A percentile compares a stretch with the other conserved stretches of the same genome.
Evolutionary conservation across 257 asterid genomes (phyloP).

Genomic region (Hygrophila difformis): DNA sequence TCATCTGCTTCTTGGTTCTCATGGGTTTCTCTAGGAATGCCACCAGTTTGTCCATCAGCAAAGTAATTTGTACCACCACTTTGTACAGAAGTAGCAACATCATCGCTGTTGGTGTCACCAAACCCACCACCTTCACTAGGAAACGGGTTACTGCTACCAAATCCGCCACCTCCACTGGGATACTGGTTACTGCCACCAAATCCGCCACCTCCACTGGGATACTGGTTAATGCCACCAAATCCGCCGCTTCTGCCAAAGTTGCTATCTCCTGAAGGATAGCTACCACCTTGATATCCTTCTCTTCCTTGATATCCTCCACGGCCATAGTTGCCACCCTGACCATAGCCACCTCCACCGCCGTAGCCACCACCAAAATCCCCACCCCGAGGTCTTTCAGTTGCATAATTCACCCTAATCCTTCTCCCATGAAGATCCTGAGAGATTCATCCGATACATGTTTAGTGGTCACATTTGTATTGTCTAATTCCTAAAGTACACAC

Average conservation of each 20-base stretch:
- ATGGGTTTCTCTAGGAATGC: background rate
- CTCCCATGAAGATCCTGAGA: conserved; percentile 53
- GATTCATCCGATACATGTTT: background rate
- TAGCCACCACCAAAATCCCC: conserved; percentile 39
- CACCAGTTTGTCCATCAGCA: background rate
- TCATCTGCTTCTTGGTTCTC: background rate
- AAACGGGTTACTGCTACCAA: background rate
- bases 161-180: conserved; percentile 12
- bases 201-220: background rate
- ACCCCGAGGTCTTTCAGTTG: conserved; percentile 37
- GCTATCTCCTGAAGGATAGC: conserved; percentile 7
- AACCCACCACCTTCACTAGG: background rate
- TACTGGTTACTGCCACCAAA: no score
- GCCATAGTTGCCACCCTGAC: conserved; percentile 20
- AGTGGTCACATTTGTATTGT: background rate
- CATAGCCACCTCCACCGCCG: conserved; percentile 27
- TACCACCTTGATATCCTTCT: conserved; percentile 28
- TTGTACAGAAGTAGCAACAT: background rate
- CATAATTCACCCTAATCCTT: conserved; percentile 41
- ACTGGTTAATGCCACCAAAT: background rate
- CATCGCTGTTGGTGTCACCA: no score
- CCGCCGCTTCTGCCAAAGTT: conserved; percentile 11
- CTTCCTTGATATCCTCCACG: conserved; percentile 24
- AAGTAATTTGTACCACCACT: background rate
- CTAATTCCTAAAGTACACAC: no score